Base-by-base conservation (phyloP, 768 basidiomycete species). In the Gelatoporia subvermispora region DNA sequence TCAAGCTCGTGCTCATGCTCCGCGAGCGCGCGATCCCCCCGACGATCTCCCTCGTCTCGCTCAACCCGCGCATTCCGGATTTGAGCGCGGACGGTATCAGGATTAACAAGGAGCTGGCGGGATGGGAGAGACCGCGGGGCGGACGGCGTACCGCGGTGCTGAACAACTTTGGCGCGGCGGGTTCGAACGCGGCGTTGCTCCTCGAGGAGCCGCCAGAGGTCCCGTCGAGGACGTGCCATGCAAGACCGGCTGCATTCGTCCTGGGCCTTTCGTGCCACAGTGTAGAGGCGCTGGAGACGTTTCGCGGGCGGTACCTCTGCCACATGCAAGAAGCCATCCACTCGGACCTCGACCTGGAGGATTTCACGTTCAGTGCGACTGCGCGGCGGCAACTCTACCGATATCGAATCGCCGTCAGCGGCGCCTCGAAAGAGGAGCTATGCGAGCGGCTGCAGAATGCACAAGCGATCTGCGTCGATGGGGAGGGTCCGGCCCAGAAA, bases 151-250 rank as follows among this genome's bases (percentile, higher is more conserved):
- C 79, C 7, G 84, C 82, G 1, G 54, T 88, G 21, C 66, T 89
- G 47, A 87, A 85, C 56, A 88, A 86, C 55, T 89, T 85, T 54
- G 87, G 87, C 17, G 85, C 85, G 0, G 73, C 85, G 20, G 86
- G 86, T 0, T 85, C 84, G 8, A 88, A 88, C 50, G 72, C 76
- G 2, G 77, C 82, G 0, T 56, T 86, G 11, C 41, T 88, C 7
- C 55, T 88, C 2, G 81, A 87, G 53, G 84, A 86, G 55, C 64
- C 49, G 23, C 43, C 45, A 17, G 37, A 10, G 35, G 28, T n/a
- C 20, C 31, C 24, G 11, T n/a, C 23, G 3, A 18, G 34, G 25
- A 28, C 18, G 22, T 21, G 11, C 25, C 5, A n/a, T 18, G 17
- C 20, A 18, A 23, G 21, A 9, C 9, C 41, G 4, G 8, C 24